Evolutionary conservation across 2,329 filamentous ascomycete genomes (phyloP), one percentile per base, ranked within the genome.

Genomic region (Epicoccum sorghinum): DNA sequence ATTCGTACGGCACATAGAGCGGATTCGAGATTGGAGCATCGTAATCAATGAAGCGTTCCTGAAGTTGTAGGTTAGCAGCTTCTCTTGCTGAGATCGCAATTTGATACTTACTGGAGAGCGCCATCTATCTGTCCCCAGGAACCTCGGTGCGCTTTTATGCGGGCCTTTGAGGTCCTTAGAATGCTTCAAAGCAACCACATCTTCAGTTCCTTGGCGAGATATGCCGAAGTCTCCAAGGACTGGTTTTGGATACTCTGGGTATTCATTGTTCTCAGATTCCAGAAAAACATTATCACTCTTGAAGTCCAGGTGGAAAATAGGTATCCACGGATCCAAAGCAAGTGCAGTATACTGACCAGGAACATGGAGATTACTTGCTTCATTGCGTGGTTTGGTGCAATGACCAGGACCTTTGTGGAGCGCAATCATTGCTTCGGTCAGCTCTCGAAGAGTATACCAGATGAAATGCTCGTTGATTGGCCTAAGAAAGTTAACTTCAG

Each of bases 401-500:
- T 24, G 3, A 4, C 43, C 43, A 7, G 43, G 43, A 7, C 43
- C 43, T 10, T 18, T 14, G 5, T 45, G 14, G 10, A 45, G 23
- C 18, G 43, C 23, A 29, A 45, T 37, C 12, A 45, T 10, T 27
- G 43, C 43, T 45, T 45, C 43, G 10, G 43, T 37, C 13, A 45
- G 30, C 7, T 45, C 43, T 18, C 43, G 43, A 12, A 36, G 12
- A 9, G 32, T 37, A 9, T 45, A 45, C 43, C 43, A 45, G 6
- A 45, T 45, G n/a, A 45, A 44, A 13, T 44, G 42, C 25, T 37
- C 32, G 13, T 45, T 14, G 4, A 45, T 29, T 10, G 43, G 43
- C 35, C 43, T 45, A 33, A 12, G 4, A 5, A 22, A 10, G 14
- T 10, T 24, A 3, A 25, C 6, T 1, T 29, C 27, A 6, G 27